Conservation (phyloP, 2,329 filamentous ascomycete genomes). For the Talaromyces verruculosus region DNA sequence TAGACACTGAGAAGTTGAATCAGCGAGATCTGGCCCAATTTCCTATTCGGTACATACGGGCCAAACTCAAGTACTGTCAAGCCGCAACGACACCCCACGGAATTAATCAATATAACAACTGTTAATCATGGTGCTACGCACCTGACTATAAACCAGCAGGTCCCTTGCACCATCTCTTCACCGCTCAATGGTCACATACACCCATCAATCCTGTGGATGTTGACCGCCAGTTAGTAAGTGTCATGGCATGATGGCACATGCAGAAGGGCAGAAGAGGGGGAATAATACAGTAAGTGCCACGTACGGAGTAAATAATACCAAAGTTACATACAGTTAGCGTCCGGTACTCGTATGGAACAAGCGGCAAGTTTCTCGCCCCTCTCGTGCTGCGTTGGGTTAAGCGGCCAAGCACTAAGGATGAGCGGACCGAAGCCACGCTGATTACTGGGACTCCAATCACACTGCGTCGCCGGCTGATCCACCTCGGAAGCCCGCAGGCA, state of each 20-base stretch:
- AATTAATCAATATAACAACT: background rate
- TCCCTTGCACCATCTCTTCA: conserved; percentile 4
- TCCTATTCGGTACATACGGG: background rate
- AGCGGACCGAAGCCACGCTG: conserved; percentile 22
- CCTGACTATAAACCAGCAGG: background rate
- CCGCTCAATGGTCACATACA: background rate
- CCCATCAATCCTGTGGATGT: background rate
- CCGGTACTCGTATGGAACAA: conserved; percentile 4
- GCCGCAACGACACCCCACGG: background rate
- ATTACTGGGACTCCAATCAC: conserved; percentile 22
- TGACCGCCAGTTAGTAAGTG: conserved; percentile 11
- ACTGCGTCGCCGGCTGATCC: background rate
- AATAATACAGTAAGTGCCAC: background rate
- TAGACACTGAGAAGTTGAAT: background rate
- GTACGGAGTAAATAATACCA: background rate
- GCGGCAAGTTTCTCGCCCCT: background rate
- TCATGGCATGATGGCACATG: background rate
- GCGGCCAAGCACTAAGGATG: conserved; percentile 13
- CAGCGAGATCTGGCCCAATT: background rate
- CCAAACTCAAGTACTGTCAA: background rate
- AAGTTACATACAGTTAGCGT: background rate
- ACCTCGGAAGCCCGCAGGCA: conserved; percentile 22
- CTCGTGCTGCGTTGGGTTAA: background rate
- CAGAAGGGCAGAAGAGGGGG: background rate
- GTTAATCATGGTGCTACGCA: background rate